These are phyloP conservation scores for Cinnamomum micranthum DNA, from an alignment of 164 flowering plant species.

Conservation along the genomic window DNA sequence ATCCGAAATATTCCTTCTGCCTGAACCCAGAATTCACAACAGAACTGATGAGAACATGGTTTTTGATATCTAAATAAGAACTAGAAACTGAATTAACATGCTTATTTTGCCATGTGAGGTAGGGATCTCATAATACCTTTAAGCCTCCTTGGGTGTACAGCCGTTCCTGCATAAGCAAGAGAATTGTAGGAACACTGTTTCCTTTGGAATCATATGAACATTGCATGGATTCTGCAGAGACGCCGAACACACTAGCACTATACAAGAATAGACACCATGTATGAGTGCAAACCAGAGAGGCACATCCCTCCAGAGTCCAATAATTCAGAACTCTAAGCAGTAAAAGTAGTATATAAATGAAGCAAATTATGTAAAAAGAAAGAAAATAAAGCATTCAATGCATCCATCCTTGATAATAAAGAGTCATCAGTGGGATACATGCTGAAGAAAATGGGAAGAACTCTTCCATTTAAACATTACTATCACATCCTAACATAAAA, in stretches of 20 bases:
- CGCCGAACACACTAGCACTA: constrained; percentile 93
- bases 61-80: neutral
- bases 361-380: neutral
- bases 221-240: constrained; percentile 94
- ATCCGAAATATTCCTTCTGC: constrained; percentile 96
- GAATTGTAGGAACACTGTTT: constrained; percentile 87
- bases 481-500: too few species aligned
- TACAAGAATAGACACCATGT: constrained; percentile 6
- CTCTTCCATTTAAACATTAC: too few species aligned
- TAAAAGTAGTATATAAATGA: too few species aligned
- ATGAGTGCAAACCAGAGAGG: neutral
- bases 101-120: neutral
- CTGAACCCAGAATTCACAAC: constrained; percentile 27
- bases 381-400: too few species aligned
- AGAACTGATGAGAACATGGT: neutral
- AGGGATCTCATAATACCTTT: constrained; percentile 41
- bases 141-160: constrained; percentile 83
- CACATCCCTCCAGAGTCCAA: neutral
- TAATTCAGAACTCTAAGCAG: too few species aligned
- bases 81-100: neutral
- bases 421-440: too few species aligned
- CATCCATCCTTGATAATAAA: too few species aligned
- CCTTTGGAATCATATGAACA: constrained; percentile 78
- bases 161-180: constrained; percentile 84
- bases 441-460: too few species aligned